Evolutionary conservation across 768 basidiomycete species (phyloP).

Genomic region (Russula compacta): DNA sequence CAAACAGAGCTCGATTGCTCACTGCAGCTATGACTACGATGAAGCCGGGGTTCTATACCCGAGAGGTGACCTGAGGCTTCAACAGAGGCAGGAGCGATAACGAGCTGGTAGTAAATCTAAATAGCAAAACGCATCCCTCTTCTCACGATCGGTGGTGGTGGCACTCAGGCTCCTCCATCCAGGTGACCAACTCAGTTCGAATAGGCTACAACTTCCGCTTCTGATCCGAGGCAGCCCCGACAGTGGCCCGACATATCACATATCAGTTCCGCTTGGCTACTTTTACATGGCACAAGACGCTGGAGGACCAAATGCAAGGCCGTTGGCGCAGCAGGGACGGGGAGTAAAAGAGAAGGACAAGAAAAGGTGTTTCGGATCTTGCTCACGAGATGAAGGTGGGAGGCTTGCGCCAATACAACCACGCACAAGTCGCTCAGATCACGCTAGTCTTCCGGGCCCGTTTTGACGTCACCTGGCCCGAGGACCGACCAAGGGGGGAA

Average conservation of each 20-base stretch:
- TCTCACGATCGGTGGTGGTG: no score
- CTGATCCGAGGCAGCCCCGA: background rate
- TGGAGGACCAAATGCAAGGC: no score
- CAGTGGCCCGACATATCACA: background rate
- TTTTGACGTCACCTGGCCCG: constrained; percentile 8
- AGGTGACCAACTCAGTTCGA: background rate
- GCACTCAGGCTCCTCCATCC: background rate
- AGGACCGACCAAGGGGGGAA: background rate
- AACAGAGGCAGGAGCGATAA: background rate
- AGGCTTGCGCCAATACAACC: background rate
- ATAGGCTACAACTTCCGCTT: background rate
- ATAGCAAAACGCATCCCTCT: no score
- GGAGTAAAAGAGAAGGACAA: background rate
- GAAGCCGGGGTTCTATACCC: no score
- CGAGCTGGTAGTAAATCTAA: background rate
- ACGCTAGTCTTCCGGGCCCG: background rate
- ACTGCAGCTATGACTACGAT: no score
- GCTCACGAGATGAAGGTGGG: background rate
- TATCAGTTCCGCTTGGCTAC: no score
- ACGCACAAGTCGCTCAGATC: constrained; percentile 5
- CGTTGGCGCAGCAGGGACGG: background rate
- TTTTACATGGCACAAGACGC: no score
- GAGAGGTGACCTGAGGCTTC: no score
- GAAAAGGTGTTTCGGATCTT: background rate
- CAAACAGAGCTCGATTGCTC: no score